Evolutionary conservation across 2,329 filamentous ascomycete genomes (phyloP).

Genomic region (Botrytis deweyae): DNA sequence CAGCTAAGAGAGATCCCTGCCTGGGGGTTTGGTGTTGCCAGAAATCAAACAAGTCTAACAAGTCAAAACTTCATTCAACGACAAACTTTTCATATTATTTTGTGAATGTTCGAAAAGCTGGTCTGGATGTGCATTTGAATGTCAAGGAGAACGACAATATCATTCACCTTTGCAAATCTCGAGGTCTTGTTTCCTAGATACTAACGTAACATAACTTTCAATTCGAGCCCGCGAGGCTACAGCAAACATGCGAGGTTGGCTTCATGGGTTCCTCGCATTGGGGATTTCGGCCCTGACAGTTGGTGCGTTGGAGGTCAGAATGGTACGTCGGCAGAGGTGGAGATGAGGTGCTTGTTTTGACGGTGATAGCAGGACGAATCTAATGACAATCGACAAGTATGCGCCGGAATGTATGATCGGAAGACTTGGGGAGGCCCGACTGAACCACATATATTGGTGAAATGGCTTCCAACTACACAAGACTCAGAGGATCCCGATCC

Average conservation of each 20-base stretch:
- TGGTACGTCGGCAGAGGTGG: slow-evolving; percentile 46
- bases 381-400: slow-evolving; percentile 76
- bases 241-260: slow-evolving; percentile 54
- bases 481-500: slow-evolving; percentile 64
- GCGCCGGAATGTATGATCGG: slow-evolving; percentile 88
- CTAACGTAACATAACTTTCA: slow-evolving; percentile 3
- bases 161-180: slow-evolving; percentile 16
- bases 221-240: slow-evolving; percentile 31
- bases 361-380: slow-evolving; percentile 62
- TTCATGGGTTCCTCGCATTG: slow-evolving; percentile 51
- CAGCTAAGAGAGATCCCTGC: background rate
- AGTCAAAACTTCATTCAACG: background rate
- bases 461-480: slow-evolving; percentile 65
- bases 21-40: background rate
- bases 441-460: slow-evolving; percentile 85
- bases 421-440: slow-evolving; percentile 83
- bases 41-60: slow-evolving; percentile 10
- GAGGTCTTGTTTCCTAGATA: background rate
- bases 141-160: background rate
- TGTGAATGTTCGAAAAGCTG: background rate
- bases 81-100: background rate
- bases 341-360: slow-evolving; percentile 25
- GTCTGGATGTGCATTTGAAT: background rate
- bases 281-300: slow-evolving; percentile 55
- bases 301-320: slow-evolving; percentile 56